phyloP scores from a whole-genome alignment of 2,329 filamentous ascomycete genomes.

The Neoscytalidium dimidiatum region DNA sequence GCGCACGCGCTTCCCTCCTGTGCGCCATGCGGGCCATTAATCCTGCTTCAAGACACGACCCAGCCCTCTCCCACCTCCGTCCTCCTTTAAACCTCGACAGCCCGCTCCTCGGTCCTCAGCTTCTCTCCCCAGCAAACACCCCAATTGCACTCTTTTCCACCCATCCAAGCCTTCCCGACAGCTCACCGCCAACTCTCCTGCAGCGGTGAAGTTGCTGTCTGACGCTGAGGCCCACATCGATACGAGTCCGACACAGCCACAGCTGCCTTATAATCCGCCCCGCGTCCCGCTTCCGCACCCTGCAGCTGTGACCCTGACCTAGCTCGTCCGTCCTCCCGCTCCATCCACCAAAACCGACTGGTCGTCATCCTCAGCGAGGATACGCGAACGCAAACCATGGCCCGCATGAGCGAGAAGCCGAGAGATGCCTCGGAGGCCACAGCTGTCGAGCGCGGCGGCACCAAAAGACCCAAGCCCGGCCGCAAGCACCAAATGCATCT shows the following conservation, averaged over 20 bases:
- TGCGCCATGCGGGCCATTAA: slow-evolving; percentile 10
- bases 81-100: neutral
- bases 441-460: slow-evolving; percentile 17
- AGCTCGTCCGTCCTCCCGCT: neutral
- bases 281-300: neutral
- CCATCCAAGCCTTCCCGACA: neutral
- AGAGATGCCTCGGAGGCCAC: slow-evolving; percentile 3
- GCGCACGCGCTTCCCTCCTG: slow-evolving; percentile 2
- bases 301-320: slow-evolving; percentile 1
- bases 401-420: slow-evolving; percentile 3
- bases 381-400: neutral
- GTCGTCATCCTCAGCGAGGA: neutral
- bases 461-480: slow-evolving; percentile 9
- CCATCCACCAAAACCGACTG: neutral
- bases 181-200: neutral
- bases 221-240: neutral
- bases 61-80: neutral
- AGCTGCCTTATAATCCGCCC: neutral
- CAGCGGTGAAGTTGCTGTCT: slow-evolving; percentile 2
- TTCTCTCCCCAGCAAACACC: neutral
- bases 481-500: neutral
- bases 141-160: neutral
- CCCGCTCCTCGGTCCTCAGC: slow-evolving; percentile 3
- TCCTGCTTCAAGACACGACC: neutral
- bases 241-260: slow-evolving; percentile 1